Conservation (phyloP, 1,284 basidiomycete species). For the Xerocomus nothofagi region DNA sequence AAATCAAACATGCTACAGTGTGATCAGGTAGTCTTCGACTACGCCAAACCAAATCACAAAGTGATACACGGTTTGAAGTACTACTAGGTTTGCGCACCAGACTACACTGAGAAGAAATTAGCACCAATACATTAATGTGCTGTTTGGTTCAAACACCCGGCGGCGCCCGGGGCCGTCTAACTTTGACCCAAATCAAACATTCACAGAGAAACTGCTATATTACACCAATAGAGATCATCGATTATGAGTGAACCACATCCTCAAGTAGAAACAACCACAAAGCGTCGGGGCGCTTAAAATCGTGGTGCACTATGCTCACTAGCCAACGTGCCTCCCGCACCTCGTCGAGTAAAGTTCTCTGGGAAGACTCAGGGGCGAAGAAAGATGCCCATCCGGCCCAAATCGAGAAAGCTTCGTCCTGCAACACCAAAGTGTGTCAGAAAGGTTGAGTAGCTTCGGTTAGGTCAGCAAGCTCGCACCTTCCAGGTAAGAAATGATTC, state of each 20-base stretch:
- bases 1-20: no score
- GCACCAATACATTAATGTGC: no score
- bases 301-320: constrained; percentile 92
- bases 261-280: constrained; percentile 84
- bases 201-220: not conserved
- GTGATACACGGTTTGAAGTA: no score
- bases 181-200: no score
- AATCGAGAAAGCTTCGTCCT: constrained; percentile 97
- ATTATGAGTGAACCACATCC: constrained; percentile 5
- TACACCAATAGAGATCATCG: not conserved
- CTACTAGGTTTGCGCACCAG: no score
- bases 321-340: constrained; percentile 84
- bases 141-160: no score
- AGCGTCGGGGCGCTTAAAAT: constrained; percentile 81
- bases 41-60: no score
- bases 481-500: constrained; percentile 94
- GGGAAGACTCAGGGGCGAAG: constrained; percentile 75
- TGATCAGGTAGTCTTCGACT: no score
- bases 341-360: constrained; percentile 71
- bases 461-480: constrained; percentile 43
- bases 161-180: no score
- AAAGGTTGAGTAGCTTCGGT: not conserved
- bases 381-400: constrained; percentile 95
- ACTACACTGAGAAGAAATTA: no score
- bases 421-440: constrained; percentile 3